phyloP scores from a whole-genome alignment of 2,329 filamentous ascomycete genomes.

The Aspergillus sp. region DNA sequence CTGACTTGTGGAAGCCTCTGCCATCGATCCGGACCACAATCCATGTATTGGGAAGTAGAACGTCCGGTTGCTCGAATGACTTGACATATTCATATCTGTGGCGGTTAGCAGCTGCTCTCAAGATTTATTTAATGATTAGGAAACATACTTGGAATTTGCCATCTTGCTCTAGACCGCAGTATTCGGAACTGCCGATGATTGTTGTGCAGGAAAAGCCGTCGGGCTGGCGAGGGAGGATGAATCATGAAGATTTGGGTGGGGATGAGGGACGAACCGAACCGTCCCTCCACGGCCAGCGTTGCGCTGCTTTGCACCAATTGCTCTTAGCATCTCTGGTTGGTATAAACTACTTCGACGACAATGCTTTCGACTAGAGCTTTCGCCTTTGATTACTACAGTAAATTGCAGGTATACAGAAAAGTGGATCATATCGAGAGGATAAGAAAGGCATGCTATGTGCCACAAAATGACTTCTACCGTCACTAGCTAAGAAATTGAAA shows the following conservation, averaged over 20 bases:
- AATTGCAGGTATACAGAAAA: not conserved
- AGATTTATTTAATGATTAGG: not conserved
- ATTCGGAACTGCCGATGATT: not conserved
- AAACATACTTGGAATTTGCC: slow-evolving; percentile 19
- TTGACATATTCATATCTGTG: slow-evolving; percentile 90
- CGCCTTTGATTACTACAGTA: not conserved
- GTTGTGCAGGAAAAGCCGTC: not conserved
- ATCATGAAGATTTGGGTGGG: not conserved
- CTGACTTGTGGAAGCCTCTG: slow-evolving; percentile 88
- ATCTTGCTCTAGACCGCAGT: slow-evolving; percentile 1
- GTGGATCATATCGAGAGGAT: not conserved
- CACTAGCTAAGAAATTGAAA: not conserved
- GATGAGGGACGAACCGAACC: slow-evolving; percentile 3
- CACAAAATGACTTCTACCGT: slow-evolving; percentile 1
- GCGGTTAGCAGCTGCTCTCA: slow-evolving; percentile 47
- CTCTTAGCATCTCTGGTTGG: not conserved
- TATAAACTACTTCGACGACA: not conserved
- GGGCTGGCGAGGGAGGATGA: not conserved
- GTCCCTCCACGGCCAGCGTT: not conserved
- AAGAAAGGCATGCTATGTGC: not conserved
- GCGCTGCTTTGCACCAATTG: not conserved
- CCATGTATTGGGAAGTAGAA: slow-evolving; percentile 87
- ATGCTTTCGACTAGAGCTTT: not conserved
- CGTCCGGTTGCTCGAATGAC: slow-evolving; percentile 79
- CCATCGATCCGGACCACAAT: slow-evolving; percentile 93